phyloP scores from a whole-genome alignment of 2,329 filamentous ascomycete species.

The Chaetomiaceae sp. region DNA sequence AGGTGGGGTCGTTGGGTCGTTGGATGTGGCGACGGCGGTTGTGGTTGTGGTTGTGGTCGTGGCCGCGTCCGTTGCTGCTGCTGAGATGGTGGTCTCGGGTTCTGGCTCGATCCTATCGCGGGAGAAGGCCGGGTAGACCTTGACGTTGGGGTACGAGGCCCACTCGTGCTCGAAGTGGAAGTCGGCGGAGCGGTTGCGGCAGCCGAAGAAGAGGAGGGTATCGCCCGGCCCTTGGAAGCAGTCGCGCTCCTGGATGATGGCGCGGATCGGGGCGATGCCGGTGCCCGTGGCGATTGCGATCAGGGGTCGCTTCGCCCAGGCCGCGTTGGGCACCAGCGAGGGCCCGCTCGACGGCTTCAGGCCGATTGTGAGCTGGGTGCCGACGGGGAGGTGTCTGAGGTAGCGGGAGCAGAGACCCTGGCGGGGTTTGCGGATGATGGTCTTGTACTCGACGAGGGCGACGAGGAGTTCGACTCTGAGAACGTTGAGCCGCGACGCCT shows the following conservation, averaged over 20 bases:
- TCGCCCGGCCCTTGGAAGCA: constrained; percentile 31
- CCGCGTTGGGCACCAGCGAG: constrained; percentile 37
- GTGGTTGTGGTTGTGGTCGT: too few relatives aligned
- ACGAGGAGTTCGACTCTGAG: constrained; percentile 63
- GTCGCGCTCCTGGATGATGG: constrained; percentile 70
- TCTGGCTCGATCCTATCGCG: constrained; percentile 33
- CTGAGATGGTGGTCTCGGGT: neutral
- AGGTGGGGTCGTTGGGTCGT: neutral
- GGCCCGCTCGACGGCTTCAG: constrained; percentile 47
- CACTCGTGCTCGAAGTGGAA: constrained; percentile 81
- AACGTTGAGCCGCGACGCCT: neutral
- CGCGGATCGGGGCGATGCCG: constrained; percentile 77
- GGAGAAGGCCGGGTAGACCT: constrained; percentile 45
- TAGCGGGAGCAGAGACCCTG: constrained; percentile 90
- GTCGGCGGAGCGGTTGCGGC: constrained; percentile 68
- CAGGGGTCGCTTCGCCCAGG: constrained; percentile 48
- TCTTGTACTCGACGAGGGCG: constrained; percentile 87
- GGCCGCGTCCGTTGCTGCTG: neutral
- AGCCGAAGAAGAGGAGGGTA: constrained; percentile 74
- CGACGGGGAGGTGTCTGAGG: constrained; percentile 58
- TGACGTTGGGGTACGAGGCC: constrained; percentile 35
- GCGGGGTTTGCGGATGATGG: constrained; percentile 76
- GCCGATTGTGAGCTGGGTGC: constrained; percentile 57
- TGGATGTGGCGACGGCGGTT: neutral
- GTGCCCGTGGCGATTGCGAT: constrained; percentile 82